These are phyloP conservation scores for Candida sp. DNA, from an alignment of 1,139 yeast species.

Conservation along the genomic window DNA sequence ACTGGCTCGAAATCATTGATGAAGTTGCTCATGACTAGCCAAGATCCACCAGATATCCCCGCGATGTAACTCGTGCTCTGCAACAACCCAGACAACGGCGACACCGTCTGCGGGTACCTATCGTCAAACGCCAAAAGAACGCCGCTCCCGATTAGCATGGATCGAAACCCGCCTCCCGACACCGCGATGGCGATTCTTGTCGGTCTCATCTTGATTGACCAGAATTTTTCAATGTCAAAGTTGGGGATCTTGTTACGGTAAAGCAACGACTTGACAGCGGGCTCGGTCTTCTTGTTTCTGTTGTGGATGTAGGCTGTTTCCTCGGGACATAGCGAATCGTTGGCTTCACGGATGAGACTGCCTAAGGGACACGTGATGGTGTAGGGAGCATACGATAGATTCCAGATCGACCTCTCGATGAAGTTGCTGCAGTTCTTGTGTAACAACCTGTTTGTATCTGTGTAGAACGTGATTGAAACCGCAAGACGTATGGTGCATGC, in stretches of 20 bases:
- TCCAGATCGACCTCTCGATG: slow-evolving; percentile 11
- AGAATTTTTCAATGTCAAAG: slow-evolving; percentile 30
- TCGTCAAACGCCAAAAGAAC: slow-evolving; percentile 56
- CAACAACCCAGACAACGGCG: slow-evolving; percentile 52
- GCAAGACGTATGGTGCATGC: background rate
- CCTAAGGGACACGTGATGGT: slow-evolving; percentile 44
- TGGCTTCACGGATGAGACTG: slow-evolving; percentile 40
- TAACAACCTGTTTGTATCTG: slow-evolving; percentile 6
- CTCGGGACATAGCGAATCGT: slow-evolving; percentile 25
- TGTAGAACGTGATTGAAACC: background rate
- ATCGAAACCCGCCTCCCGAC: slow-evolving; percentile 79
- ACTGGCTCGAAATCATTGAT: slow-evolving; percentile 51
- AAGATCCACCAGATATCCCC: slow-evolving; percentile 76
- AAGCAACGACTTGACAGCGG: slow-evolving; percentile 36
- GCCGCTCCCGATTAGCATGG: slow-evolving; percentile 73
- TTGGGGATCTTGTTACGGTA: slow-evolving; percentile 38
- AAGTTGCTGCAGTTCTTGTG: slow-evolving; percentile 9
- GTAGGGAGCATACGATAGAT: slow-evolving; percentile 40
- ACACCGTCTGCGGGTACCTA: slow-evolving; percentile 38
- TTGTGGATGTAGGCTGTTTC: slow-evolving; percentile 42
- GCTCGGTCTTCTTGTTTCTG: slow-evolving; percentile 34
- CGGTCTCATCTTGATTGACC: slow-evolving; percentile 22
- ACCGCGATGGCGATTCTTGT: slow-evolving; percentile 57
- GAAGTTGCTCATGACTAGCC: slow-evolving; percentile 58
- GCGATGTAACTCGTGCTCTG: slow-evolving; percentile 59